Evolutionary conservation across 2,329 filamentous ascomycete genomes (phyloP).

Genomic region (Clarireedia sp.): DNA sequence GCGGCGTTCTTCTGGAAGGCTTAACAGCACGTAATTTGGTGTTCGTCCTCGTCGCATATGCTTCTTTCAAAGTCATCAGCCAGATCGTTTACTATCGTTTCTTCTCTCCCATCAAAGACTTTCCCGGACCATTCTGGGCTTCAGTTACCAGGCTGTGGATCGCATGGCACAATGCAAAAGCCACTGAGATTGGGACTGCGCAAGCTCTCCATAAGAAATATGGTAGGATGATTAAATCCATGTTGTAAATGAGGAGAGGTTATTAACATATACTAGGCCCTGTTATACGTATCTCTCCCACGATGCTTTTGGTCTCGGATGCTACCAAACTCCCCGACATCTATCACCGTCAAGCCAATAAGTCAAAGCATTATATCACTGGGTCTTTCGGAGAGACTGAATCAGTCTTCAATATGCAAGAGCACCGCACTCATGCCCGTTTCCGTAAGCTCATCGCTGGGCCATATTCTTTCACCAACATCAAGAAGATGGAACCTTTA

Average conservation of each 20-base stretch:
- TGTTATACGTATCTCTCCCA: slow-evolving; percentile 45
- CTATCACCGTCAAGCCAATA: slow-evolving; percentile 47
- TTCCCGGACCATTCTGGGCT: slow-evolving; percentile 28
- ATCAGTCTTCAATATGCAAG: slow-evolving; percentile 49
- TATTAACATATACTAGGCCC: slow-evolving; percentile 32
- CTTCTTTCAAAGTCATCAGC: not conserved
- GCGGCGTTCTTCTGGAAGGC: too few species aligned
- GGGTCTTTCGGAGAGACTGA: slow-evolving; percentile 49
- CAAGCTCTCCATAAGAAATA: not conserved
- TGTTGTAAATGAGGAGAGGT: too few species aligned
- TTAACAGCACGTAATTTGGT: too few species aligned
- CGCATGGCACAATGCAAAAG: slow-evolving; percentile 18
- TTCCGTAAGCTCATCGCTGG: slow-evolving; percentile 47
- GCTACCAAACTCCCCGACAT: slow-evolving; percentile 42
- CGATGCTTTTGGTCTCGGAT: slow-evolving; percentile 44
- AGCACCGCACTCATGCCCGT: slow-evolving; percentile 40
- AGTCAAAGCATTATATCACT: slow-evolving; percentile 50
- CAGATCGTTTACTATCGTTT: slow-evolving; percentile 19
- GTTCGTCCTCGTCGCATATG: not conserved
- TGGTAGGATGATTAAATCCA: not conserved
- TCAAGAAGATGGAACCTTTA: slow-evolving; percentile 51
- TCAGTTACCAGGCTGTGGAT: slow-evolving; percentile 30
- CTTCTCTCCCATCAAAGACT: slow-evolving; percentile 28
- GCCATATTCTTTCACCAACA: slow-evolving; percentile 45
- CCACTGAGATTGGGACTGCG: not conserved